phyloP scores from a whole-genome alignment of 177 flowering plant species.

The Tripterygium wilfordii region DNA sequence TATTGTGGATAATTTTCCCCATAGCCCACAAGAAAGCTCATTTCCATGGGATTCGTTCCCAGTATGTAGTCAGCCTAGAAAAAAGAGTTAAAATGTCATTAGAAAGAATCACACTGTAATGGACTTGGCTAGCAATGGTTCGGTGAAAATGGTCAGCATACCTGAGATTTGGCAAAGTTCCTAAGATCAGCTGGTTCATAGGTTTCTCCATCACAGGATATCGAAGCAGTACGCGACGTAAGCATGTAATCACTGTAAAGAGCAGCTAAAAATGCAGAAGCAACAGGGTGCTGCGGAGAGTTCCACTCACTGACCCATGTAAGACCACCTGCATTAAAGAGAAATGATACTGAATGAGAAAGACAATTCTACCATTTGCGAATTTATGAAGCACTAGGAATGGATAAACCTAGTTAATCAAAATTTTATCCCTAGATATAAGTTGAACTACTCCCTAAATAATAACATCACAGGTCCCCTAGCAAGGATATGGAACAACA shows the following conservation, averaged over 20 bases:
- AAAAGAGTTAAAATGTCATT: neutral
- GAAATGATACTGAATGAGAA: neutral
- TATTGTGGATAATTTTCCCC: constrained; percentile 64
- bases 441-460: too few species aligned
- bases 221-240: constrained; percentile 40
- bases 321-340: constrained; percentile 60
- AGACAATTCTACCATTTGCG: too few species aligned
- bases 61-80: constrained; percentile 57
- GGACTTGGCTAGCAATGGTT: too few species aligned
- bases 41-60: constrained; percentile 72
- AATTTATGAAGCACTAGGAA: too few species aligned
- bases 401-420: too few species aligned
- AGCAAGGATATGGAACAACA: too few species aligned
- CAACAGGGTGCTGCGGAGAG: constrained; percentile 77
- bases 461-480: too few species aligned
- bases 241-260: constrained; percentile 94
- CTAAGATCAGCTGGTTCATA: constrained; percentile 67
- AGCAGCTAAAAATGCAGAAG: constrained; percentile 81
- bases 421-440: too few species aligned
- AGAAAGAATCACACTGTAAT: too few species aligned
- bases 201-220: constrained; percentile 46
- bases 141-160: constrained; percentile 13
- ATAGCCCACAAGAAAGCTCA: constrained; percentile 90
- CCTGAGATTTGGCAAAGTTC: constrained; percentile 86
- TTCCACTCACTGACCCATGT: constrained; percentile 88